phyloP scores from a whole-genome alignment of 2,329 filamentous ascomycete species.

The Plectosphaerella plurivora region DNA sequence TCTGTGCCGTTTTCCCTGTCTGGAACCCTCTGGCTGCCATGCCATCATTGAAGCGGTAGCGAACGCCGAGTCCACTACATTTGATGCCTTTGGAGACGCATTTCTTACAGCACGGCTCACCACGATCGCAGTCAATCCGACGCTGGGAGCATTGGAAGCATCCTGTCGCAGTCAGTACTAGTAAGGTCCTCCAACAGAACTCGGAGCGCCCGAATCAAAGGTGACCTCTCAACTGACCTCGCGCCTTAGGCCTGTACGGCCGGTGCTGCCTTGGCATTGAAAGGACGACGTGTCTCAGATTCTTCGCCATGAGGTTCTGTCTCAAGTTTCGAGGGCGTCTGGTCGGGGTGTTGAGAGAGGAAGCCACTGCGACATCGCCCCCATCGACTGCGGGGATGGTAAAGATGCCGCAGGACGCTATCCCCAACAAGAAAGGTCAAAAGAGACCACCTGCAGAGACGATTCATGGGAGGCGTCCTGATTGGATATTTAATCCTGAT shows the following conservation, averaged over 20 bases:
- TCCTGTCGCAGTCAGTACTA: conserved; percentile 2
- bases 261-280: conserved; percentile 1
- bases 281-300: not conserved
- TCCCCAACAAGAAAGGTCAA: conserved; percentile 3
- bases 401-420: not conserved
- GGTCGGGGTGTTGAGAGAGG: too few relatives aligned
- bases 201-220: not conserved
- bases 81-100: conserved; percentile 7
- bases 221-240: not conserved
- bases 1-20: not conserved
- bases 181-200: too few relatives aligned
- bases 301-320: not conserved
- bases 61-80: conserved; percentile 10
- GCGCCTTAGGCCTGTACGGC: conserved; percentile 1
- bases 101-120: conserved; percentile 10
- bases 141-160: conserved; percentile 13
- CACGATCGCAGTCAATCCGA: conserved; percentile 12
- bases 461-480: too few relatives aligned
- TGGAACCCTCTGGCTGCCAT: conserved; percentile 1
- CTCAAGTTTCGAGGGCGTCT: too few relatives aligned
- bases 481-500: too few relatives aligned
- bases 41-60: conserved; percentile 6
- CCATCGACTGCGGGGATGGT: too few relatives aligned
- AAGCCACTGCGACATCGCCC: not conserved
- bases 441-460: conserved; percentile 1